Evolutionary conservation across 345 rosid genomes (phyloP), one percentile per base, ranked within the genome.

Genomic region (Microthlaspi erraticum): DNA sequence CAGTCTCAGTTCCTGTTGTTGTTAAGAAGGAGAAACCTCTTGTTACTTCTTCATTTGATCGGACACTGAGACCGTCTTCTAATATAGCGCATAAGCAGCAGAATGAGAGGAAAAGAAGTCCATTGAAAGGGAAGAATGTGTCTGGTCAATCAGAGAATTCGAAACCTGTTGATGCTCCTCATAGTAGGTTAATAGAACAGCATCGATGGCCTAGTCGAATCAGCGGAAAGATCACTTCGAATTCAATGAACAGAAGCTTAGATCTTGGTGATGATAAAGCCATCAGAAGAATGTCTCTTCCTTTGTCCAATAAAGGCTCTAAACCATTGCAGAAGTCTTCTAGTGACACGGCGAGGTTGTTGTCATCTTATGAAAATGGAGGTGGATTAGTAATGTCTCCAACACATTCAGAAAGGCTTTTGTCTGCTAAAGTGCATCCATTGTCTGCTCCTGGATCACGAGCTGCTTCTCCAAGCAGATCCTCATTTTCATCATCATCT

Each of bases 121-220:
- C 97, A 56, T 72, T 86, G 13, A 88, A 79, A 57, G 92, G 97
- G 33, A 93, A 85, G 72, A 87, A 78, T 77, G 76, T 81, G 36
- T 79, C 86, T 60, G 87, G 85, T 79, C 91, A 83, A 68, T 85
- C 88, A 8, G 97, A 93, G 86, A 93, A 93, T 75, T 85, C 96
- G 18, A 93, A 85, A 81, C 97, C 96, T 14, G 60, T 79, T 49
- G 87, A 87, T 81, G 74, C 82, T 73, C 54, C 77, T 31, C 90
- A 76, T 67, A 42, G 84, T 72, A 84, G 82, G 80, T 70, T 88
- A 78, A 86, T 88, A 64, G 94, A 87, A 67, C 96, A 90, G 55
- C 97, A 84, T 79, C 80, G 89, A 17, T 90, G 97, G 97, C 89
- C 97, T 53, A 82, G 89, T 78, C 83, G 91, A 81, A 71, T 78